These are phyloP conservation scores for Aspergillus fumigatus DNA, from an alignment of 2,329 filamentous ascomycete genomes.

Conservation along the genomic window DNA sequence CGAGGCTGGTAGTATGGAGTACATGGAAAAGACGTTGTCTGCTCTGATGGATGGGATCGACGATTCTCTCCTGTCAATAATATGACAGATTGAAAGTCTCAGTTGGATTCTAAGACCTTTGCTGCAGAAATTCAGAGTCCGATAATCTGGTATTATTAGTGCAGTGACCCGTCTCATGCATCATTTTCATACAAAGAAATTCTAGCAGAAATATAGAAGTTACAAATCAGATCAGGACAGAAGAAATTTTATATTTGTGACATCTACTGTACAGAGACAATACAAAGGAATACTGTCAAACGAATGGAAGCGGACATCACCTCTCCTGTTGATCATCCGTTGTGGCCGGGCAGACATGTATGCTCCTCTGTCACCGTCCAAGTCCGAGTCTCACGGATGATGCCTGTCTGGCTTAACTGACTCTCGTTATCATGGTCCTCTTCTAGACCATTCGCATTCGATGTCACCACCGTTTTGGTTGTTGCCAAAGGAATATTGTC, in stretches of 20 bases:
- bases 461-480: constrained; percentile 12
- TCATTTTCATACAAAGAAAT: neutral
- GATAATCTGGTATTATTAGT: neutral
- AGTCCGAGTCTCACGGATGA: constrained; percentile 24
- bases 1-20: too few species aligned
- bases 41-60: too few species aligned
- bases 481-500: constrained; percentile 8
- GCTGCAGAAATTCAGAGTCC: too few species aligned
- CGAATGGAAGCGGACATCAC: neutral
- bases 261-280: neutral
- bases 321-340: neutral
- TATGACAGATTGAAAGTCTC: too few species aligned
- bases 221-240: neutral
- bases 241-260: neutral
- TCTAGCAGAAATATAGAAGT: neutral
- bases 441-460: constrained; percentile 2
- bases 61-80: too few species aligned
- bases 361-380: constrained; percentile 19
- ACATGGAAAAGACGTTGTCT: too few species aligned
- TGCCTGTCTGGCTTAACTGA: constrained; percentile 21
- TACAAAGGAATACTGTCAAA: neutral
- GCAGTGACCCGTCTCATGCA: neutral
- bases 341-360: neutral
- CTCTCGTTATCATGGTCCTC: constrained; percentile 21
- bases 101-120: too few species aligned